phyloP scores from a whole-genome alignment of 225 moss, liverwort and hornwort genomes.

The Polytrichum commune region DNA sequence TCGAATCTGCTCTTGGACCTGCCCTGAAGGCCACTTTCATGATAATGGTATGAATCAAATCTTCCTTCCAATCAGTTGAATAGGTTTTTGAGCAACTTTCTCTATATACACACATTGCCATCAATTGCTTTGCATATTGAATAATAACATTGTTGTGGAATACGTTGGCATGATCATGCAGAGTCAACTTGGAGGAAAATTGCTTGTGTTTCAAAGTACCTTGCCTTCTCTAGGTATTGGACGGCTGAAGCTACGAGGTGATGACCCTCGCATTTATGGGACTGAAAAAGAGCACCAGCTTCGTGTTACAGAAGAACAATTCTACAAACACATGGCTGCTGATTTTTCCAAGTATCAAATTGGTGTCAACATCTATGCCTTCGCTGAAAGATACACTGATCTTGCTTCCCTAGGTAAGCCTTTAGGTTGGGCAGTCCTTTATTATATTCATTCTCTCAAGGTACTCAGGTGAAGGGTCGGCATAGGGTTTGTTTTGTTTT shows the following conservation, averaged over 20 bases:
- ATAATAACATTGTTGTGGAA: neutral
- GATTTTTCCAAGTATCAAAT: slow-evolving; percentile 99
- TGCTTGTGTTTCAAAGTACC: slow-evolving; percentile 88
- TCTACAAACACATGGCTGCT: slow-evolving; percentile 92
- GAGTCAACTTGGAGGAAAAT: slow-evolving; percentile 97
- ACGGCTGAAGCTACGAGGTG: slow-evolving; percentile 87
- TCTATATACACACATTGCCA: neutral
- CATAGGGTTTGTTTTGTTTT: no score
- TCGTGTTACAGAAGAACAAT: slow-evolving; percentile 84
- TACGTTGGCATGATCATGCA: slow-evolving; percentile 32
- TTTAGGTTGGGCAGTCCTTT: no score
- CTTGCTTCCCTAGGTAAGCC: slow-evolving; percentile 83
- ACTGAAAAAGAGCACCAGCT: slow-evolving; percentile 80
- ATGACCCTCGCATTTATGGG: slow-evolving; percentile 87
- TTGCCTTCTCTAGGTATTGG: slow-evolving; percentile 92
- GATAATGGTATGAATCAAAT: slow-evolving; percentile 67
- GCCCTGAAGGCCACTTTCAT: slow-evolving; percentile 86
- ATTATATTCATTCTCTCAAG: no score
- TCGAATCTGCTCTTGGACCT: slow-evolving; percentile 95
- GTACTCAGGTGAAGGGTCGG: no score
- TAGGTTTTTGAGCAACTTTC: neutral
- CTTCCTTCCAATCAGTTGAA: no score
- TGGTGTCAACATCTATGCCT: slow-evolving; percentile 85
- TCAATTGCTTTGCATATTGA: no score
- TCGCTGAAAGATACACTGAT: slow-evolving; percentile 85